A percentile compares a stretch with the other conserved stretches of the same genome.
Conservation (phyloP, 495 filamentous ascomycete genomes). For the Bacidia rubella region DNA sequence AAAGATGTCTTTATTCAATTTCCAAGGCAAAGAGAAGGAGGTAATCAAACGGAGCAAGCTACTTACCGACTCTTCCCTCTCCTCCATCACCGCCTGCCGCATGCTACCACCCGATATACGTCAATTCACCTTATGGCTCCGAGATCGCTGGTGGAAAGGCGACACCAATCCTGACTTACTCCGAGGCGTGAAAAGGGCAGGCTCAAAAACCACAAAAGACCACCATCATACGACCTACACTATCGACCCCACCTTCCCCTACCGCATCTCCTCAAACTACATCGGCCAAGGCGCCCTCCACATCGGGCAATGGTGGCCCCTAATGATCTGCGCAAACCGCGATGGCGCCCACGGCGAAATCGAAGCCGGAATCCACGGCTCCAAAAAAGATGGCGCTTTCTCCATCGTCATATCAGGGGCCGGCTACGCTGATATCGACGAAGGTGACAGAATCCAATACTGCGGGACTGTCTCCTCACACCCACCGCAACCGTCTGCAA, state of each 20-base stretch:
- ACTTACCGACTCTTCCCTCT: conserved; percentile 26
- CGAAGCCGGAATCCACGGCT: conserved; percentile 37
- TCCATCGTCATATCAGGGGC: conserved; percentile 30
- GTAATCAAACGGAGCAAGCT: conserved; percentile 25
- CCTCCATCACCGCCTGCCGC: conserved; percentile 22
- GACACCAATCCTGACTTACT: conserved; percentile 33
- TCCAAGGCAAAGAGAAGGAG: conserved; percentile 10
- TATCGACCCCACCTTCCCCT: conserved; percentile 19
- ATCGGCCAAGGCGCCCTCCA: conserved; percentile 34
- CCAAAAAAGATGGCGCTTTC: conserved; percentile 23
- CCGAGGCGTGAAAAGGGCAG: conserved; percentile 29
- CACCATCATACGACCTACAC: conserved; percentile 17
- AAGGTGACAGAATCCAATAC: conserved; percentile 35
- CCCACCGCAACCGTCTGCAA: conserved; percentile 17
- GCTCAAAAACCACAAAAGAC: conserved; percentile 6
- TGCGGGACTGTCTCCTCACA: conserved; percentile 32
- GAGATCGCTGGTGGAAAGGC: conserved; percentile 25
- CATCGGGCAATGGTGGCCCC: conserved; percentile 45
- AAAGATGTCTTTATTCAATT: conserved; percentile 23
- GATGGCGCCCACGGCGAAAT: conserved; percentile 43
- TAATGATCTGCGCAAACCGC: conserved; percentile 35
- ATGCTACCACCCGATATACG: conserved; percentile 29
- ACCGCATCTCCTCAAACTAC: conserved; percentile 18
- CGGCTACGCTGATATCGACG: conserved; percentile 31
- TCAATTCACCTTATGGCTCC: conserved; percentile 28